Evolutionary conservation across 2,329 filamentous ascomycete species (phyloP).

Genomic region (Talaromyces sp.): DNA sequence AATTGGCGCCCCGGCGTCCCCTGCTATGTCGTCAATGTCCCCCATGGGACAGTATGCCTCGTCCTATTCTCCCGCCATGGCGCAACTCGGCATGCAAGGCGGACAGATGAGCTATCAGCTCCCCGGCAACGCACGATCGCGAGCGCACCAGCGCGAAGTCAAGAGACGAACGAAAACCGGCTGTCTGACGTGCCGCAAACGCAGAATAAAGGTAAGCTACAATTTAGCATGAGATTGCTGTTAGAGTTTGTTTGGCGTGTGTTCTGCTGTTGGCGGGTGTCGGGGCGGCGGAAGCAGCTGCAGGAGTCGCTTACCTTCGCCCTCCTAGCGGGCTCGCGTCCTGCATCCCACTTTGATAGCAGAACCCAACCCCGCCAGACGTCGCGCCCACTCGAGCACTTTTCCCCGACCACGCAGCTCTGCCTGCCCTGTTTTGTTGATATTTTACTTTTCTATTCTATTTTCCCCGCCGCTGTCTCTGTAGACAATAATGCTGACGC

Average conservation of each 20-base stretch:
- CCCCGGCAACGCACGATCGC: slow-evolving; percentile 44
- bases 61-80: slow-evolving; percentile 28
- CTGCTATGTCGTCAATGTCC: slow-evolving; percentile 43
- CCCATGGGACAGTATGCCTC: slow-evolving; percentile 54
- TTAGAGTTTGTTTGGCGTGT: background rate
- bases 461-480: background rate
- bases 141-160: slow-evolving; percentile 66
- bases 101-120: slow-evolving; percentile 49
- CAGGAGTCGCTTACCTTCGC: background rate
- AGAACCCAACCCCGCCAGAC: slow-evolving; percentile 8
- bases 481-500: slow-evolving; percentile 16
- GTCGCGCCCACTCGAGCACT: background rate
- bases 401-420: slow-evolving; percentile 11
- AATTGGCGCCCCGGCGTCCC: slow-evolving; percentile 50
- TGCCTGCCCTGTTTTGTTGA: slow-evolving; percentile 12
- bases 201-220: slow-evolving; percentile 65
- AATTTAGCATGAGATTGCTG: background rate
- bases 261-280: slow-evolving; percentile 5
- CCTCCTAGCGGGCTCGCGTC: slow-evolving; percentile 11
- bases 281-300: background rate
- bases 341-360: slow-evolving; percentile 16
- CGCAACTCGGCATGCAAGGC: slow-evolving; percentile 34
- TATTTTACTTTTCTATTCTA: background rate
- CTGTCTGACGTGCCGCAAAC: slow-evolving; percentile 61
- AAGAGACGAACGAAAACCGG: slow-evolving; percentile 70